A percentile compares a stretch with the other conserved stretches of the same genome.
These are phyloP conservation scores for Chloropicon primus DNA, from an alignment of 139 green algal genomes.

Conservation along the genomic window DNA sequence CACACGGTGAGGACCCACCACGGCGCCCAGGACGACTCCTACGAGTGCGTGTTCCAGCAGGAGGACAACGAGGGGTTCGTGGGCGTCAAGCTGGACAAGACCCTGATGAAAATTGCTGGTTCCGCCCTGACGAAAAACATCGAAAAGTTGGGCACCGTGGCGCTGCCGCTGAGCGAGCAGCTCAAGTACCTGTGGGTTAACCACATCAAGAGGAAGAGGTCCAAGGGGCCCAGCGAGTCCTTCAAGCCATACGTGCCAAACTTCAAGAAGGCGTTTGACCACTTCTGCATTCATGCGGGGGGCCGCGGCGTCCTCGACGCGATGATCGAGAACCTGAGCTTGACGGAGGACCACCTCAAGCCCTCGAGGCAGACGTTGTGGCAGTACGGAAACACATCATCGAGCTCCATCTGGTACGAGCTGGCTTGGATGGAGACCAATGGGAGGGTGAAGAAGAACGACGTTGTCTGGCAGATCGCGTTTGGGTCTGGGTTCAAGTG, in stretches of 20 bases:
- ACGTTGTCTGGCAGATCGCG: constrained; percentile 74
- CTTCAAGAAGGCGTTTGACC: constrained; percentile 16
- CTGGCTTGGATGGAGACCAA: constrained; percentile 49
- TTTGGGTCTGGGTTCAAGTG: constrained; percentile 94
- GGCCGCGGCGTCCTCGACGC: constrained; percentile 9
- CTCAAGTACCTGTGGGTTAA: constrained; percentile 4
- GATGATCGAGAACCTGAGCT: constrained; percentile 6
- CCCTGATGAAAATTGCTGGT: constrained; percentile 7
- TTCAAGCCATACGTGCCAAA: background rate
- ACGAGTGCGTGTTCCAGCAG: constrained; percentile 18
- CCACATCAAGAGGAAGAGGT: background rate
- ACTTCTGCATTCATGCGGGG: constrained; percentile 20
- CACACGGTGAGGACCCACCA: constrained; percentile 24
- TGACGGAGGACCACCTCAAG: background rate
- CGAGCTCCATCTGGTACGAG: constrained; percentile 37
- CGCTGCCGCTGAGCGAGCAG: constrained; percentile 12
- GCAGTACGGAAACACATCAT: constrained; percentile 10
- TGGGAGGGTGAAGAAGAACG: constrained; percentile 2
- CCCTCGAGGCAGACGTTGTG: constrained; percentile 4
- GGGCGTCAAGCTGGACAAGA: constrained; percentile 8
- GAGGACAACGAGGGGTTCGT: constrained; percentile 6
- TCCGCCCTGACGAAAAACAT: constrained; percentile 12
- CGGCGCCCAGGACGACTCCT: constrained; percentile 23
- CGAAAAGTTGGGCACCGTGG: constrained; percentile 6
- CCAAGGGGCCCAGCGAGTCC: background rate